These are phyloP conservation scores for Cladosporium sp. DNA, from an alignment of 2,329 filamentous ascomycete genomes.

Conservation along the genomic window DNA sequence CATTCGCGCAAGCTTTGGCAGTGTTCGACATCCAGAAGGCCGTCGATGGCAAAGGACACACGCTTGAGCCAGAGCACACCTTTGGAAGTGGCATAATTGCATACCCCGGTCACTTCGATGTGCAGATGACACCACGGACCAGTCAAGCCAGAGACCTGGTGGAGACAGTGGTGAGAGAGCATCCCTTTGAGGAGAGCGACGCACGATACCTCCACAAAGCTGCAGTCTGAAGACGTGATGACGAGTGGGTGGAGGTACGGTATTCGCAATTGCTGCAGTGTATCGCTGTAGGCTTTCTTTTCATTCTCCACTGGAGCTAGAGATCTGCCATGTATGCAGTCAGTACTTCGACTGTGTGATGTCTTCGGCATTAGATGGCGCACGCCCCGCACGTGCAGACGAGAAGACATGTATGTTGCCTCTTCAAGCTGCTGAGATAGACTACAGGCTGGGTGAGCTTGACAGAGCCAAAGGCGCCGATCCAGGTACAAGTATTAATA, in stretches of 20 bases:
- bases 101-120: slow-evolving; percentile 23
- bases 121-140: slow-evolving; percentile 19
- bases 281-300: not conserved
- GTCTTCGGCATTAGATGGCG: not conserved
- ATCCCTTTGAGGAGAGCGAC: slow-evolving; percentile 22
- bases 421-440: not conserved
- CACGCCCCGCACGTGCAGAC: not conserved
- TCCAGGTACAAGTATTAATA: slow-evolving; percentile 1
- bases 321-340: not conserved
- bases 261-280: not conserved
- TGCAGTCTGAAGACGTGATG: not conserved
- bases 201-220: slow-evolving; percentile 11
- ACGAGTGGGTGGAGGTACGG: not conserved
- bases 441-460: not conserved
- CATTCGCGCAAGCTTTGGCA: slow-evolving; percentile 18
- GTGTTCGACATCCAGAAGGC: slow-evolving; percentile 19
- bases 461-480: not conserved
- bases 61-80: slow-evolving; percentile 13
- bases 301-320: not conserved
- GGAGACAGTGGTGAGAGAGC: slow-evolving; percentile 17
- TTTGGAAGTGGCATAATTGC: slow-evolving; percentile 24
- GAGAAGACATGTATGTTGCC: not conserved
- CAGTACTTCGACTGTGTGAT: not conserved
- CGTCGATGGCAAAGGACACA: slow-evolving; percentile 16
- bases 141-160: slow-evolving; percentile 17